Conservation (phyloP, 306 rosid species). For the Glycine tomentella region DNA sequence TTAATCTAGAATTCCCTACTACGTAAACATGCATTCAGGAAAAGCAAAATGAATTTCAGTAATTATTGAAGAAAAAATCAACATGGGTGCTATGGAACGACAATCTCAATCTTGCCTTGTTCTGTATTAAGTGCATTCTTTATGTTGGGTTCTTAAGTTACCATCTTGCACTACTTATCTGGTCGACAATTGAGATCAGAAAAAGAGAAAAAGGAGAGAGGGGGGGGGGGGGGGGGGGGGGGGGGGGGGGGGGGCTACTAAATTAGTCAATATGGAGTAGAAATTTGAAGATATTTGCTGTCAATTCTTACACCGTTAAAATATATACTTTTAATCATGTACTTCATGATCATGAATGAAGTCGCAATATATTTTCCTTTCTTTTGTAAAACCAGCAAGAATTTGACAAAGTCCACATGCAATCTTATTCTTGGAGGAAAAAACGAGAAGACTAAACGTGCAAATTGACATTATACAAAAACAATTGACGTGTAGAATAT, state of each 20-base stretch:
- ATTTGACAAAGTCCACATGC: conserved; percentile 31
- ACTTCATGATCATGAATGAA: conserved; percentile 47
- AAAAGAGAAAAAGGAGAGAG: too few relatives aligned
- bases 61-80: background rate
- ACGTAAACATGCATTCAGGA: background rate
- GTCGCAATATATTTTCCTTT: conserved; percentile 14
- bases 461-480: conserved; percentile 25
- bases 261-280: conserved; percentile 46
- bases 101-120: too few relatives aligned
- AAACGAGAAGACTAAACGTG: conserved; percentile 17
- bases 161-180: background rate
- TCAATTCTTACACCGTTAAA: conserved; percentile 13
- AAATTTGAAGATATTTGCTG: conserved; percentile 30
- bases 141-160: background rate
- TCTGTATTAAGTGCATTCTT: background rate
- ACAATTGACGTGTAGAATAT: background rate
- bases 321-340: conserved; percentile 18
- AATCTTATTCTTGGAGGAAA: conserved; percentile 46
- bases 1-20: background rate
- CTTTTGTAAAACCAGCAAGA: conserved; percentile 47
- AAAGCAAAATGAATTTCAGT: background rate
- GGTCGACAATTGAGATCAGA: too few relatives aligned
- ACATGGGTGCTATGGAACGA: background rate
- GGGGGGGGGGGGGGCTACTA: too few relatives aligned
- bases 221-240: too few relatives aligned